These are phyloP conservation scores for Diplodia scrobiculata DNA, from an alignment of 2,329 filamentous ascomycete genomes.

Conservation along the genomic window DNA sequence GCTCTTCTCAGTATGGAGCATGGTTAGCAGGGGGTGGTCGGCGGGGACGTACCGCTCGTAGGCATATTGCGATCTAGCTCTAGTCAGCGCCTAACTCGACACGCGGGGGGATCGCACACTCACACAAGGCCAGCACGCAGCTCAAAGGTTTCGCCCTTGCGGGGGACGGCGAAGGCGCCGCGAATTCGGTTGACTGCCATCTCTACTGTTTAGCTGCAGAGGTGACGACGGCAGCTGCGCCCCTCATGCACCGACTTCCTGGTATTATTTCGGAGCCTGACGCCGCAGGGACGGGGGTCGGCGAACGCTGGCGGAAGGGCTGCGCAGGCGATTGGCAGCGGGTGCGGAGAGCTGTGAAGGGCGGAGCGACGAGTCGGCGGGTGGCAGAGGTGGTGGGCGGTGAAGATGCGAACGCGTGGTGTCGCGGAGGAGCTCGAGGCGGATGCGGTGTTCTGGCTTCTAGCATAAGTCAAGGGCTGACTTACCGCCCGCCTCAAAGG, in stretches of 20 bases:
- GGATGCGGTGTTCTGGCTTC: constrained; percentile 29
- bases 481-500: constrained; percentile 32
- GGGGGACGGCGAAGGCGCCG: constrained; percentile 87
- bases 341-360: neutral
- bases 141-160: constrained; percentile 98
- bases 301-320: constrained; percentile 25
- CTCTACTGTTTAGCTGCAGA: constrained; percentile 40
- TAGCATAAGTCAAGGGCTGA: constrained; percentile 25
- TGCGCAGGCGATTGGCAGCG: constrained; percentile 5
- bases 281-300: constrained; percentile 29
- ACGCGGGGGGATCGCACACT: constrained; percentile 25
- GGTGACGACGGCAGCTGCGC: constrained; percentile 39
- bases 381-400: constrained; percentile 7
- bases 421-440: constrained; percentile 23
- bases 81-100: constrained; percentile 38
- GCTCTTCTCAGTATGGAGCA: constrained; percentile 40
- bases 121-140: constrained; percentile 85
- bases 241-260: constrained; percentile 39
- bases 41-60: constrained; percentile 71
- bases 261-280: constrained; percentile 27
- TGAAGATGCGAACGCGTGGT: constrained; percentile 7
- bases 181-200: constrained; percentile 98
- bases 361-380: neutral
- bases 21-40: constrained; percentile 21
- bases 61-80: constrained; percentile 85